Evolutionary conservation across 2,329 filamentous ascomycete genomes (phyloP).

Genomic region (Raffaelea arxii): DNA sequence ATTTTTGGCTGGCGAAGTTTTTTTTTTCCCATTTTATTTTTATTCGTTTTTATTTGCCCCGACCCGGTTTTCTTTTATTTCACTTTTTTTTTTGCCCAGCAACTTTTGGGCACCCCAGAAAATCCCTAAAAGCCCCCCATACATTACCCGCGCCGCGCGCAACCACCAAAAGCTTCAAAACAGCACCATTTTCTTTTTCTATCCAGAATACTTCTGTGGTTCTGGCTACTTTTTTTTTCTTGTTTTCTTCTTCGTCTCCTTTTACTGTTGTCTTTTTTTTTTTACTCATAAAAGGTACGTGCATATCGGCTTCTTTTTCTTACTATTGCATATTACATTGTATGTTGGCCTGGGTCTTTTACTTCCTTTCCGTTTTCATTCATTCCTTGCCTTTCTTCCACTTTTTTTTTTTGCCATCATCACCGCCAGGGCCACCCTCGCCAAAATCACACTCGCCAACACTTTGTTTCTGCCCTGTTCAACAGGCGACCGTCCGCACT

Average conservation of each 20-base stretch:
- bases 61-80: background rate
- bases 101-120: background rate
- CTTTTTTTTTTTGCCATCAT: too few species aligned
- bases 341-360: too few species aligned
- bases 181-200: background rate
- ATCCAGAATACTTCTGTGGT: too few species aligned
- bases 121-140: background rate
- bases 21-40: background rate
- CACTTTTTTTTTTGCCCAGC: background rate
- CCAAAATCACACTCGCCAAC: too few species aligned
- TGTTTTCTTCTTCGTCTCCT: background rate
- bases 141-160: background rate
- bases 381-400: too few species aligned
- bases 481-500: too few species aligned
- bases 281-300: background rate
- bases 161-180: background rate
- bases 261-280: background rate
- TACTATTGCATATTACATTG: background rate
- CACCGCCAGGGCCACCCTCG: too few species aligned
- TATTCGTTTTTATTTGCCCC: background rate
- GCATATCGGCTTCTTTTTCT: background rate
- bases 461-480: too few species aligned
- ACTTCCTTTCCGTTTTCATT: too few species aligned
- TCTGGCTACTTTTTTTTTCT: background rate
- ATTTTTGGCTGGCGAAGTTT: background rate